Evolutionary conservation across 257 asterid species (phyloP), one percentile per base, ranked within the genome.

Genomic region (Thymus quinquecostatus): DNA sequence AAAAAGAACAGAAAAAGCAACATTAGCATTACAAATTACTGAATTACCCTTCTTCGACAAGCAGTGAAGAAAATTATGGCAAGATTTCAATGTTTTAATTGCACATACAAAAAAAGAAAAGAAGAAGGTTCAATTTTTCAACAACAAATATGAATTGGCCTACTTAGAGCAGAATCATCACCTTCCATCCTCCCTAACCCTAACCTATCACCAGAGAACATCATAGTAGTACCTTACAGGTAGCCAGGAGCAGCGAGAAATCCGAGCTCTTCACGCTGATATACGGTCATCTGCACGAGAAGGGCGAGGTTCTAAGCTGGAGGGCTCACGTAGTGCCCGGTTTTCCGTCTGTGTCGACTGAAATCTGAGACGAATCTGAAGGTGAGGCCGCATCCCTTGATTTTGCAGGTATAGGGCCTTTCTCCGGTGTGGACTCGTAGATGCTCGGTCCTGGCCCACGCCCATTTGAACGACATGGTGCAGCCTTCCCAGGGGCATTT

Each of bases 401-500:
- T 83, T 80, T 85, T 82, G 80, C 98, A 93, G 29, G 57, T 66
- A 66, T 88, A 88, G 0, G 97, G 97, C 75, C 88, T 79, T 44
- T 88, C 98, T 60, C 98, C 96, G 3, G 96, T 90, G 70, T 90
- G 96, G 66, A 92, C 93, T 1, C 98, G 86, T 47, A 90, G 73
- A 77, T 92, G 98, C 71, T 92, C 97, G 6, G 97, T 92, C 69
- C 97, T 83, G 2, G 98, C 97, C 98, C 98, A 92, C 8, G 97
- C 96, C 98, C 98, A 92, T 79, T 92, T 92, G 57, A 90, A 92
- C 3, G 97, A 76, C 98, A 92, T 86, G 8, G 75, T 70, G 84
- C 96, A 90, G 53, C 97, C 97, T 10, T 83, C 75, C 98, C 97
- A 92, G 3, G 96, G 68, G 68, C 98, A 92, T 78, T 87, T 92